phyloP scores from a whole-genome alignment of 768 basidiomycete genomes.

The Leccinum pellstonianum region DNA sequence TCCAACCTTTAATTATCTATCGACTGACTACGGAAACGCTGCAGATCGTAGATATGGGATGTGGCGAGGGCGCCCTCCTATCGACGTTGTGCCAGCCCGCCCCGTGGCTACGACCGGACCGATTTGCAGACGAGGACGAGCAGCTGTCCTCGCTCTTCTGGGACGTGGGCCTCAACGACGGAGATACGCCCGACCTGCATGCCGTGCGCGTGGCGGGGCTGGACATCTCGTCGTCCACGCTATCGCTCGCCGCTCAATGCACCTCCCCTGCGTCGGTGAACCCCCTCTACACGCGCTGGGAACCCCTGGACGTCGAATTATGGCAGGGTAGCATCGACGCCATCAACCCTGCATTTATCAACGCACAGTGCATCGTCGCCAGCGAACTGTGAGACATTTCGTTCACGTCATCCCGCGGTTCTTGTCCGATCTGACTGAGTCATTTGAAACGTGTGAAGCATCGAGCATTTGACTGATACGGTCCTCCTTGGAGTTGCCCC shows the following conservation, averaged over 20 bases:
- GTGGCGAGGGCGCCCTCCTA: slow-evolving; percentile 78
- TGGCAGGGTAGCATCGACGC: slow-evolving; percentile 75
- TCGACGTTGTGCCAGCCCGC: slow-evolving; percentile 70
- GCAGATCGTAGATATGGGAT: slow-evolving; percentile 81
- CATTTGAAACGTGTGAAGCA: slow-evolving; percentile 40
- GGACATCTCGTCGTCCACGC: slow-evolving; percentile 56
- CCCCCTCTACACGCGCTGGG: slow-evolving; percentile 57
- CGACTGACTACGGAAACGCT: neutral
- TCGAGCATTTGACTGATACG: slow-evolving; percentile 71
- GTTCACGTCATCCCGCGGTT: neutral
- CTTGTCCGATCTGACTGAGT: slow-evolving; percentile 8
- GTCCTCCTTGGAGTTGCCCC: slow-evolving; percentile 65
- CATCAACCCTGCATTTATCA: slow-evolving; percentile 64
- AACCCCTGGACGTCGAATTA: slow-evolving; percentile 58
- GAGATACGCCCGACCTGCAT: slow-evolving; percentile 58
- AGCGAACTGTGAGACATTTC: slow-evolving; percentile 69
- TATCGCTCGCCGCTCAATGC: slow-evolving; percentile 51
- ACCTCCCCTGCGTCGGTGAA: slow-evolving; percentile 42
- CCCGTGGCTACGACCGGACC: slow-evolving; percentile 53
- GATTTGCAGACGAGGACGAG: slow-evolving; percentile 23
- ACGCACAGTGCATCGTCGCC: slow-evolving; percentile 68
- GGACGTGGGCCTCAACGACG: slow-evolving; percentile 24
- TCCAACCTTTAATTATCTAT: neutral
- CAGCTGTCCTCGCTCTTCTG: slow-evolving; percentile 21
- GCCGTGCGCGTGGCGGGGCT: slow-evolving; percentile 60